These are phyloP conservation scores for Puccinia coronata DNA, from an alignment of 1,284 basidiomycete genomes.

Conservation along the genomic window DNA sequence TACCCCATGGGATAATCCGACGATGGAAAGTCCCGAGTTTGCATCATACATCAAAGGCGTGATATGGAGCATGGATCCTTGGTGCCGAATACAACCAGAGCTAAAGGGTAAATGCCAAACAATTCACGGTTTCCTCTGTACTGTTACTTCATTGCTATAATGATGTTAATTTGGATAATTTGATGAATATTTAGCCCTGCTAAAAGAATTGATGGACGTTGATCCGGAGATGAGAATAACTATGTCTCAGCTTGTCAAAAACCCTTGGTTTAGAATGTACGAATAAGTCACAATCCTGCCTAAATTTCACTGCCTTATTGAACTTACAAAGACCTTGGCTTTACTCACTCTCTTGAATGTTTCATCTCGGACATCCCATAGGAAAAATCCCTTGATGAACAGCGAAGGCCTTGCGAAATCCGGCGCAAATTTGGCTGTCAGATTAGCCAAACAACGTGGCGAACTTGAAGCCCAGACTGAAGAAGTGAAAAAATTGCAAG, in stretches of 20 bases:
- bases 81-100: constrained; percentile 70
- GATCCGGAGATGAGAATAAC: constrained; percentile 72
- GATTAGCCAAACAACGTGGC: constrained; percentile 26
- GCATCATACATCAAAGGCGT: constrained; percentile 72
- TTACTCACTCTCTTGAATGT: background rate
- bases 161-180: background rate
- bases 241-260: constrained; percentile 69
- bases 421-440: constrained; percentile 33
- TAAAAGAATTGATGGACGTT: constrained; percentile 69
- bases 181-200: constrained; percentile 31
- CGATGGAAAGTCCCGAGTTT: constrained; percentile 75
- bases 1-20: constrained; percentile 97
- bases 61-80: constrained; percentile 69
- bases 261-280: constrained; percentile 78
- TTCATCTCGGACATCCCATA: background rate
- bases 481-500: constrained; percentile 32
- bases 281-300: constrained; percentile 52
- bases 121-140: background rate
- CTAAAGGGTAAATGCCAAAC: constrained; percentile 60
- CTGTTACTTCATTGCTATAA: background rate
- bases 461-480: constrained; percentile 12
- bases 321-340: background rate
- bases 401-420: constrained; percentile 28
- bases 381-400: constrained; percentile 43
- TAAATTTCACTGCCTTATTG: background rate